Evolutionary conservation across 2,329 filamentous ascomycete genomes (phyloP).

Genomic region (Alternaria novae-zelandiae): DNA sequence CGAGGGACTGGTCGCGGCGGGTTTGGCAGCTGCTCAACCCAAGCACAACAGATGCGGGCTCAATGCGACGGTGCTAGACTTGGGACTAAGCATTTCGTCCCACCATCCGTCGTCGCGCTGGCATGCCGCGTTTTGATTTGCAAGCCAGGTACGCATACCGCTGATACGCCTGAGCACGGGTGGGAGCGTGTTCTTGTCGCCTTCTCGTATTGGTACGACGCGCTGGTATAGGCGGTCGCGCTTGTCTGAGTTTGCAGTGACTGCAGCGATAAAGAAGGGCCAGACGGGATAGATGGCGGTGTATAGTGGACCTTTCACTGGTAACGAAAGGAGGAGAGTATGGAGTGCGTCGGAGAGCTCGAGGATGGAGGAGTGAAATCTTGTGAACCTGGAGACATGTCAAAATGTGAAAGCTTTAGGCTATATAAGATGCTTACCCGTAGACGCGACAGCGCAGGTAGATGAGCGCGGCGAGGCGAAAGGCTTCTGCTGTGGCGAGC

Average conservation of each 20-base stretch:
- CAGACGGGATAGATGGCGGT: slow-evolving; percentile 43
- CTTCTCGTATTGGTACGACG: slow-evolving; percentile 40
- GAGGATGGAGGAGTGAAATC: slow-evolving; percentile 38
- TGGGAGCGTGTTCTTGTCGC: slow-evolving; percentile 41
- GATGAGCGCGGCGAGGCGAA: slow-evolving; percentile 40
- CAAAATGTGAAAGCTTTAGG: neutral
- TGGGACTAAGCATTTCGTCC: slow-evolving; percentile 43
- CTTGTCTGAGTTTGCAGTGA: slow-evolving; percentile 40
- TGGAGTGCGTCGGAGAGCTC: slow-evolving; percentile 35
- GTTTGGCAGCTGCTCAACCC: slow-evolving; percentile 8
- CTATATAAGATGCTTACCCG: slow-evolving; percentile 23
- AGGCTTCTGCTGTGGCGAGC: slow-evolving; percentile 38
- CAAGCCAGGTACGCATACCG: slow-evolving; percentile 39
- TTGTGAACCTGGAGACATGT: slow-evolving; percentile 30
- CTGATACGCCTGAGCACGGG: slow-evolving; percentile 40
- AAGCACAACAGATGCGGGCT: slow-evolving; percentile 21
- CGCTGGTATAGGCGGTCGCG: slow-evolving; percentile 40
- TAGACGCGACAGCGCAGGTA: slow-evolving; percentile 41
- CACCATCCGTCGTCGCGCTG: slow-evolving; percentile 38
- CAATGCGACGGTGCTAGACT: slow-evolving; percentile 31
- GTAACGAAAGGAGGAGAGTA: slow-evolving; percentile 31
- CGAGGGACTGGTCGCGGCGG: no score
- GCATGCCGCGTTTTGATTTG: slow-evolving; percentile 31
- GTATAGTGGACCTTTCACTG: slow-evolving; percentile 41
- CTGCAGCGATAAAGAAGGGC: slow-evolving; percentile 43